Evolutionary conservation across 441 rosid genomes (phyloP), one percentile per base, ranked within the genome.

Genomic region (Macaranga tanarius): DNA sequence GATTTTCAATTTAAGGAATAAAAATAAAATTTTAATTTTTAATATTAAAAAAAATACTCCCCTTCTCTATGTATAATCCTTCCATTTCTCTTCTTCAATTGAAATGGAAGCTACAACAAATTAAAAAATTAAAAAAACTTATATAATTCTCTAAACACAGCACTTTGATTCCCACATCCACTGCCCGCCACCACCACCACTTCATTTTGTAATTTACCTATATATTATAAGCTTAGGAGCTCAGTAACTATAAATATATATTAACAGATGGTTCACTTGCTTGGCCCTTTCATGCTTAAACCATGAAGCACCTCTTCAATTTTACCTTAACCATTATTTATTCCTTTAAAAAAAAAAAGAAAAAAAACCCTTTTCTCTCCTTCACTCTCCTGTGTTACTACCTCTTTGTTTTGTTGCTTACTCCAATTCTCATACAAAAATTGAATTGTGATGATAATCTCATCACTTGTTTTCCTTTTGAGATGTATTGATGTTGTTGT

Each of bases 381-480:
- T 10, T 44, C 28, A 2, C 31, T 58, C 42, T 26, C 58, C 25
- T 79, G 56, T 28, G 44, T 61, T 71, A 59, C 72, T 38, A 28
- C 1, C 31, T 3, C 3, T 28, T 28, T 3, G 31, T 28, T 28
- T 28, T 28, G 16, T 48, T 62, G 13, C 44, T 51, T 48, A 15
- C 16, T 25, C 54, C 54, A 23, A 17, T 48, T 40, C 51, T 69
- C 80, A 65, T 76, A 75, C 69, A 73, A 76, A 72, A 83, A 5
- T 6, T 5, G 26, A 63, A 44, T 62, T 19, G 19, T 62, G 5
- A 7, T 31, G 61, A 54, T 3, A 55, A 72, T 66, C 76, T 61
- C 69, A 71, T 28, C 77, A 73, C 78, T 65, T 68, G 57, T 69
- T 75, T 22, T 57, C 57, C 62, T 20, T 28, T 72, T 61, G 58